phyloP scores from a whole-genome alignment of 495 filamentous ascomycete species.

The Astrothelium subdiscretum region DNA sequence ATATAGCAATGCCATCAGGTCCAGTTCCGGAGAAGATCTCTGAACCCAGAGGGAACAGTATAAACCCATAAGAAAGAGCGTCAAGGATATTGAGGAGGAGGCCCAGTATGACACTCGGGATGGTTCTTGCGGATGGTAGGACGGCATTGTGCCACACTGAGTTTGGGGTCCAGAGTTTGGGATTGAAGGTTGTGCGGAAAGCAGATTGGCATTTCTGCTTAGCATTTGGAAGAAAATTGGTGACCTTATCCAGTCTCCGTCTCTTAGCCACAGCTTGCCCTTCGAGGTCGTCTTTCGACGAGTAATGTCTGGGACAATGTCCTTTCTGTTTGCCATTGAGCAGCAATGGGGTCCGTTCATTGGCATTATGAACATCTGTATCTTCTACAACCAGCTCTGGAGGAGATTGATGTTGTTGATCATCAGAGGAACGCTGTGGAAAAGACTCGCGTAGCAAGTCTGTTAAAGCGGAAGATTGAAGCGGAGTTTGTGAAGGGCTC shows the following conservation, averaged over 20 bases:
- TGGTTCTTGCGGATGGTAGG: conserved; percentile 50
- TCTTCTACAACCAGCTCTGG: conserved; percentile 14
- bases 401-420: conserved; percentile 3
- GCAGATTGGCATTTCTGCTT: conserved; percentile 4
- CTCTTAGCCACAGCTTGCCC: conserved; percentile 10
- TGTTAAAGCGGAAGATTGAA: conserved; percentile 12
- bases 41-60: conserved; percentile 82
- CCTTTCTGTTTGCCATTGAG: background rate
- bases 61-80: conserved; percentile 93
- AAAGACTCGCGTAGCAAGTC: conserved; percentile 14
- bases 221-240: background rate
- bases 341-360: conserved; percentile 26
- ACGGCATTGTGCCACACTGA: conserved; percentile 53
- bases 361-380: conserved; percentile 12
- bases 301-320: background rate
- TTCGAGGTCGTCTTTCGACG: conserved; percentile 11
- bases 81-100: conserved; percentile 86
- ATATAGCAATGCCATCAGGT: conserved; percentile 92
- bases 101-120: conserved; percentile 82
- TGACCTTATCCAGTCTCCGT: conserved; percentile 2
- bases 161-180: conserved; percentile 61
- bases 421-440: background rate
- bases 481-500: conserved; percentile 28
- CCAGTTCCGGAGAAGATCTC: conserved; percentile 73
- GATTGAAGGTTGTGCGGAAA: conserved; percentile 33